Conservation (phyloP, 805 yeast species). For the Sungouiozyma ichnusensis region DNA sequence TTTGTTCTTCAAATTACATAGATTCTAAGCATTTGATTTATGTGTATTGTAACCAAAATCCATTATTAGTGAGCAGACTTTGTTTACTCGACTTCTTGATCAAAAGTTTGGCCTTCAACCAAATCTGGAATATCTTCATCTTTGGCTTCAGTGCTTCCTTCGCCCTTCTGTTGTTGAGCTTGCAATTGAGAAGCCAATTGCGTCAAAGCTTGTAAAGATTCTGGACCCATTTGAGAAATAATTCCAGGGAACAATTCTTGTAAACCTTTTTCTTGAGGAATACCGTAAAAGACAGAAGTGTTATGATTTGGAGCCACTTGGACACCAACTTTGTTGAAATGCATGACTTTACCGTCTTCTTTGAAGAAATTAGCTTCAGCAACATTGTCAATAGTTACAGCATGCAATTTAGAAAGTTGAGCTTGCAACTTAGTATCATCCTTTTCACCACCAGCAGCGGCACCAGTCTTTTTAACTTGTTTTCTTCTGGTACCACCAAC, state of each 20-base stretch:
- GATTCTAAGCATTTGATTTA: neutral
- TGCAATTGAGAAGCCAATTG: slow-evolving; percentile 84
- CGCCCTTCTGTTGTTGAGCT: slow-evolving; percentile 40
- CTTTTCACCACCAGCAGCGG: slow-evolving; percentile 47
- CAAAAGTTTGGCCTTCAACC: slow-evolving; percentile 24
- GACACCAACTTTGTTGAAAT: slow-evolving; percentile 92
- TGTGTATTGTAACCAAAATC: neutral
- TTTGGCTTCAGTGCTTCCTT: slow-evolving; percentile 36
- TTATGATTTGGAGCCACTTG: slow-evolving; percentile 85
- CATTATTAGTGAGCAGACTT: neutral
- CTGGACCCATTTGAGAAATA: slow-evolving; percentile 93
- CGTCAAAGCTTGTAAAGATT: slow-evolving; percentile 81
- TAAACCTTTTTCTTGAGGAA: slow-evolving; percentile 84
- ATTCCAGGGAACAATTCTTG: slow-evolving; percentile 90
- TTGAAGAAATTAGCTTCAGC: slow-evolving; percentile 97
- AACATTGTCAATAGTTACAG: slow-evolving; percentile 77
- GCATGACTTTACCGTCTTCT: slow-evolving; percentile 91
- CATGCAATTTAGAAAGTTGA: slow-evolving; percentile 80
- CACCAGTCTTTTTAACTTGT: slow-evolving; percentile 58
- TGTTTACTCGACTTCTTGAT: slow-evolving; percentile 31
- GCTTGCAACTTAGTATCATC: slow-evolving; percentile 89
- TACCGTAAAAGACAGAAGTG: slow-evolving; percentile 91
- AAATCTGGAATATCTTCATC: slow-evolving; percentile 60
- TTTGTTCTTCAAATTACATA: neutral
- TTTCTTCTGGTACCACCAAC: slow-evolving; percentile 85